Conservation (phyloP, 768 basidiomycete species). For the Suillus alpinus region DNA sequence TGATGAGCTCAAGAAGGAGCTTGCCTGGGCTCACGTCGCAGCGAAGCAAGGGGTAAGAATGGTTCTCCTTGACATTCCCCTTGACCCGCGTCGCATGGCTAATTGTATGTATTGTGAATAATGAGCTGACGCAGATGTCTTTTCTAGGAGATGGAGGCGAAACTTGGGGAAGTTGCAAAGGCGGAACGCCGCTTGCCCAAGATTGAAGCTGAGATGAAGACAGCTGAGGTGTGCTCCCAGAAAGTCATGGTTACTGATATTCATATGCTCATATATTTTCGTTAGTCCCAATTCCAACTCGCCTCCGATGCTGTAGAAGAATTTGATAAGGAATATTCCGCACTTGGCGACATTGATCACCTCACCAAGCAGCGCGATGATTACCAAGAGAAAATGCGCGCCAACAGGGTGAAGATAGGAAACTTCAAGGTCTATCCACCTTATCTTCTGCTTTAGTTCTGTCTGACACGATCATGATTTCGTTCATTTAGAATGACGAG, state of each 20-base stretch:
- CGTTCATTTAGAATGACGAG: slow-evolving; percentile 43
- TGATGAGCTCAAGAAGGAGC: slow-evolving; percentile 71
- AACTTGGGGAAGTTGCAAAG: slow-evolving; percentile 41
- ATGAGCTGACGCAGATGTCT: neutral
- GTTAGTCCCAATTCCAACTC: slow-evolving; percentile 31
- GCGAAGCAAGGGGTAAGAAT: slow-evolving; percentile 60
- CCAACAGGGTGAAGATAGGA: slow-evolving; percentile 42
- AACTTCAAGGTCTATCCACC: slow-evolving; percentile 41
- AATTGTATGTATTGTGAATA: neutral
- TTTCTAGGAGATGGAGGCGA: slow-evolving; percentile 41
- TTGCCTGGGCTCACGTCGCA: slow-evolving; percentile 85
- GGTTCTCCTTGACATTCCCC: neutral
- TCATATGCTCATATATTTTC: slow-evolving; percentile 3
- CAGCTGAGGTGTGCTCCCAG: slow-evolving; percentile 35
- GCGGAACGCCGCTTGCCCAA: slow-evolving; percentile 36
- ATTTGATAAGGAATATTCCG: slow-evolving; percentile 38
- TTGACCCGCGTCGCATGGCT: neutral
- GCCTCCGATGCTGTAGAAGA: slow-evolving; percentile 35
- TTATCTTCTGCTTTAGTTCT: slow-evolving; percentile 2
- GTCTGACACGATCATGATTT: slow-evolving; percentile 1
- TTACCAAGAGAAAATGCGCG: slow-evolving; percentile 39
- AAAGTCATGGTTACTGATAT: neutral
- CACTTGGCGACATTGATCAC: slow-evolving; percentile 46
- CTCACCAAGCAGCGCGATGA: slow-evolving; percentile 38
- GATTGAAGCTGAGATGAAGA: slow-evolving; percentile 36